phyloP scores from a whole-genome alignment of 169 alveolate genomes.

The Plasmodium knowlesi region DNA sequence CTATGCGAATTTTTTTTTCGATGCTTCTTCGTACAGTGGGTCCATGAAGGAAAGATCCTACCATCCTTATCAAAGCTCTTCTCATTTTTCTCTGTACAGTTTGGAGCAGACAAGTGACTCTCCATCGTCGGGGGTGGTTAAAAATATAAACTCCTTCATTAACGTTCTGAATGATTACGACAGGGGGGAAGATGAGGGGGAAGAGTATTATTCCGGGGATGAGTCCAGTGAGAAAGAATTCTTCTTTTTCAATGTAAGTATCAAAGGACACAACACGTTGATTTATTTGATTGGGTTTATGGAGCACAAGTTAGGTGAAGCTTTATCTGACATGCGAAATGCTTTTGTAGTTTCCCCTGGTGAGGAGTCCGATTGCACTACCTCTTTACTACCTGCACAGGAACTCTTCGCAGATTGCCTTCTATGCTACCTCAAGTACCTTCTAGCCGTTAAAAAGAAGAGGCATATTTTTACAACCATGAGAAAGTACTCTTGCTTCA shows the following conservation, averaged over 20 bases:
- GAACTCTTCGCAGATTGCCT: conserved; percentile 50
- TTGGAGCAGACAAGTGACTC: conserved; percentile 5
- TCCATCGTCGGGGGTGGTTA: neutral
- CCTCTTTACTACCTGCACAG: neutral
- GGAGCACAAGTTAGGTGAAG: conserved; percentile 40
- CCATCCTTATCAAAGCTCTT: neutral
- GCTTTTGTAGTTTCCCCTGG: neutral
- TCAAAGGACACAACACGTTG: conserved; percentile 58
- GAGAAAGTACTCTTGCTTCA: conserved; percentile 24
- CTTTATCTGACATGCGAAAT: neutral
- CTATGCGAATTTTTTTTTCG: conserved; percentile 58
- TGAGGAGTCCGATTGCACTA: too few relatives aligned
- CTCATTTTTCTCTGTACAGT: conserved; percentile 11
- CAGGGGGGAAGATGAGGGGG: neutral
- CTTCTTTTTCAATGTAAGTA: conserved; percentile 8
- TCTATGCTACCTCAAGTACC: conserved; percentile 41
- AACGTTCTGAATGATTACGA: conserved; percentile 12
- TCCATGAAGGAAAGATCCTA: conserved; percentile 8
- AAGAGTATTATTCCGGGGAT: neutral
- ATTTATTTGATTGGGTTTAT: conserved; percentile 17
- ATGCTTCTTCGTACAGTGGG: conserved; percentile 55
- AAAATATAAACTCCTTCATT: conserved; percentile 19
- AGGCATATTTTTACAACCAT: neutral
- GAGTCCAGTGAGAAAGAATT: neutral
- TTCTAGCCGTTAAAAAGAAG: conserved; percentile 24